Base-by-base conservation (phyloP, 2,329 filamentous ascomycete species). In the Scedosporium apiospermum region DNA sequence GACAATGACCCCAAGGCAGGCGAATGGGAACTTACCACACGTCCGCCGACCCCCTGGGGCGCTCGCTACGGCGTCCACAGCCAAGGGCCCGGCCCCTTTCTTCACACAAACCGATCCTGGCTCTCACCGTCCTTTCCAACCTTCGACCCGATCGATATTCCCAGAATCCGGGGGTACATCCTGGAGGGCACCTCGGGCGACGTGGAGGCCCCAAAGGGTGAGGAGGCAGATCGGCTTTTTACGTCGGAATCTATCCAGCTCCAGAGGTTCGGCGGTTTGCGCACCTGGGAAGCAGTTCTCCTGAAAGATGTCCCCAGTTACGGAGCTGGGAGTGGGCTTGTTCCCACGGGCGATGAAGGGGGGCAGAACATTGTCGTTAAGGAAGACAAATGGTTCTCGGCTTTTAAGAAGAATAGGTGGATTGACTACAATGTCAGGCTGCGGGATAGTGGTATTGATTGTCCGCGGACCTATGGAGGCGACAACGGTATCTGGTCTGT, bases 351-450 rank as follows among this genome's bases (percentile, higher is more conserved):
- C 9, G n/a, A 57, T 3, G 14, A 3, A 9, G 14, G 2, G 2
- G 57, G 34, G 7, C 38, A 61, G n/a, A 26, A 21, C 0, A 12
- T 66, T 9, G n/a, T 14, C 1, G 63, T 65, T 12, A 38, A 41
- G 2, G 64, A 66, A 27, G 51, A 27, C 4, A 16, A n/a, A 2
- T 67, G 66, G 66, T 53, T 63, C 16, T 18, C 23, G 3, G 27
- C 64, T 4, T 66, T 65, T 57, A 41, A 42, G 27, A 63, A 58
- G 16, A 58, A 63, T n/a, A 58, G 63, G 2, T 67, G 66, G 65
- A 57, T 46, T 14, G 58, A 64, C 61, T 59, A 41, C 16, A 51
- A 51, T 18, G 5, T 26, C n/a, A 58, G 53, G 42, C 38, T 59
- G 2, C 12, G 27, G 9, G 61, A 59, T 18, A 38, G 53, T 23